Base-by-base conservation (phyloP, 306 rosid species). In the Clitoria ternatea region DNA sequence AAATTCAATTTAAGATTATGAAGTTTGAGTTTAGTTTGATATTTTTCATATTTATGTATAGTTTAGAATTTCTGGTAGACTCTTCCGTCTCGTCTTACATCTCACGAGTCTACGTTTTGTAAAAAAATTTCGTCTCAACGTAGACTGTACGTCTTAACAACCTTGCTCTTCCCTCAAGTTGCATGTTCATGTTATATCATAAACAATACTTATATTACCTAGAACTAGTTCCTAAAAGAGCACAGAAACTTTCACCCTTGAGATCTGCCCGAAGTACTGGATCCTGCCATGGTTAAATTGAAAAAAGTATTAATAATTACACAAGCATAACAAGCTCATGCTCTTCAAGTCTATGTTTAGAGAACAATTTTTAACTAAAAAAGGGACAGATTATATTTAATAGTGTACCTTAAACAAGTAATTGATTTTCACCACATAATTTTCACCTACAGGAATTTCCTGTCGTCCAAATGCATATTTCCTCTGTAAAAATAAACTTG, bases 361-460 rank as follows among this genome's bases (percentile, higher is more conserved):
- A 66, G n/a, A 56, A 39, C 8, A 17, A 14, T 10, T 18, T 45
- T 24, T 8, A 36, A 65, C 37, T 20, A n/a, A 8, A 48, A 53
- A 24, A 23, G 3, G 43, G 15, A 1, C 8, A 47, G 4, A 11
- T 3, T 64, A n/a, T n/a, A 72, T 76, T 32, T 19, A 66, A 57
- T 44, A 42, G 54, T 70, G 69, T 80, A 91, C 99, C 97, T 85
- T 91, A 85, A 89, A 94, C 30, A 91, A 89, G 78, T 94, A 94
- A 73, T 75, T 94, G 63, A 94, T 85, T 87, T 94, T 94, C 54
- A 94, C 84, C 55, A 81, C 99, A 67, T 87, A 89, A 75, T 79
- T 89, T 62, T 94, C 97, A 57, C 99, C 99, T 8, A 75, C 11
- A 37, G 96, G 92, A 78, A 91, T 79, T 79, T 94, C 99, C 66